Base-by-base conservation (phyloP, 345 rosid species). In the Murraya paniculata region DNA sequence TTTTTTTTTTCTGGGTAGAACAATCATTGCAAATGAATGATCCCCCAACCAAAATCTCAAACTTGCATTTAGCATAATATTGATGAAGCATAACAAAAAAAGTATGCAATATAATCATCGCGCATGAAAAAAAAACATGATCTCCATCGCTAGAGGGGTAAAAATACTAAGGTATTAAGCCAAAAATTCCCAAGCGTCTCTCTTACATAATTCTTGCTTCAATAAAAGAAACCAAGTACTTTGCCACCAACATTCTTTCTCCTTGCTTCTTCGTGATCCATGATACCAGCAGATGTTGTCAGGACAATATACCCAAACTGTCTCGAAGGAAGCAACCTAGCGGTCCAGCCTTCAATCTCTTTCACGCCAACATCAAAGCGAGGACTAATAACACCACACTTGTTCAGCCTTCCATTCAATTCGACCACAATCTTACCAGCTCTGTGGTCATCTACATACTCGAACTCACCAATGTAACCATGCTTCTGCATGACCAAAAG, bases 211-310 rank as follows among this genome's bases (percentile, higher is more conserved):
- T 8, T 38, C 56, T 74, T 65, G 57, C 79, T 67, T 78, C 64
- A 90, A 82, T 92, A 92, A 75, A 92, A 89, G 88, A 92, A 92
- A 24, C 97, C 97, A 53, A 90, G 93, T 55, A 92, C 91, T 73
- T 92, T 92, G 65, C 97, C 97, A 71, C 97, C 97, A 3, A 89
- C 97, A 62, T 92, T 92, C 91, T 92, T 92, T 80, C 97, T 90
- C 75, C 97, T 90, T 0, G 97, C 94, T 85, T 92, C 97, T 81
- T 92, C 97, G 22, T 92, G 97, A 84, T 92, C 97, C 97, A 92
- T 92, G 84, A 92, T 90, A 48, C 97, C 97, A 10, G 94, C 94
- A 25, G 97, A 92, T 60, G 97, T 92, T 4, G 97, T 92, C 82
- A 92, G 80, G 79, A 92, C 94, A 64, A 92, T 92, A 68, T 86